Evolutionary conservation across 257 asterid genomes (phyloP).

Genomic region (Eucommia ulmoides): DNA sequence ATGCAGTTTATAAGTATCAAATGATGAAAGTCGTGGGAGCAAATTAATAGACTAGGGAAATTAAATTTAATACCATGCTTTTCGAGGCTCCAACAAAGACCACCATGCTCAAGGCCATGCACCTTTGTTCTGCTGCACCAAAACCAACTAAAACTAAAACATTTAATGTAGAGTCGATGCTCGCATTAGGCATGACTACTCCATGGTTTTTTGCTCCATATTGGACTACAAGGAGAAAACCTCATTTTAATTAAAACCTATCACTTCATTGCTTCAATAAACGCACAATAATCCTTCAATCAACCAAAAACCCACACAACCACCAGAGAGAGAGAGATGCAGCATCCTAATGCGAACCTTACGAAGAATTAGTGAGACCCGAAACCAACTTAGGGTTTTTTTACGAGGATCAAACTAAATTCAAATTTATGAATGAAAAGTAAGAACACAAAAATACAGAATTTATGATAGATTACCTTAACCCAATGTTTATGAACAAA

Average conservation of each 20-base stretch:
- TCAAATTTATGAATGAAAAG: too few species aligned
- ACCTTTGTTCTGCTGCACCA: conserved; percentile 98
- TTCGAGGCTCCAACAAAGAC: conserved; percentile 93
- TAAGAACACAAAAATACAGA: too few species aligned
- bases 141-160: conserved; percentile 93
- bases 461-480: too few species aligned
- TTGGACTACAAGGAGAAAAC: conserved; percentile 50
- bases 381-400: too few species aligned
- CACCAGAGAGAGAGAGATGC: conserved; percentile 4
- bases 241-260: conserved; percentile 8
- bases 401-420: too few species aligned
- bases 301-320: conserved; percentile 1
- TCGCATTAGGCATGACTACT: conserved; percentile 87
- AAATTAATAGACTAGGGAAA: conserved; percentile 9
- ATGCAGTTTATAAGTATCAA: too few species aligned
- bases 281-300: neutral
- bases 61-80: conserved; percentile 41
- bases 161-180: conserved; percentile 68
- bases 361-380: too few species aligned
- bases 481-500: too few species aligned
- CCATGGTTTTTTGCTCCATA: conserved; percentile 99
- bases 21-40: too few species aligned
- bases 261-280: neutral
- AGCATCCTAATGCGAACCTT: conserved; percentile 83
- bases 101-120: conserved; percentile 98